Percentiles rank a stretch among this genome's conserved stretches.
These are phyloP conservation scores for Penicillium griseofulvum DNA, from an alignment of 2,329 filamentous ascomycete genomes.

Conservation along the genomic window DNA sequence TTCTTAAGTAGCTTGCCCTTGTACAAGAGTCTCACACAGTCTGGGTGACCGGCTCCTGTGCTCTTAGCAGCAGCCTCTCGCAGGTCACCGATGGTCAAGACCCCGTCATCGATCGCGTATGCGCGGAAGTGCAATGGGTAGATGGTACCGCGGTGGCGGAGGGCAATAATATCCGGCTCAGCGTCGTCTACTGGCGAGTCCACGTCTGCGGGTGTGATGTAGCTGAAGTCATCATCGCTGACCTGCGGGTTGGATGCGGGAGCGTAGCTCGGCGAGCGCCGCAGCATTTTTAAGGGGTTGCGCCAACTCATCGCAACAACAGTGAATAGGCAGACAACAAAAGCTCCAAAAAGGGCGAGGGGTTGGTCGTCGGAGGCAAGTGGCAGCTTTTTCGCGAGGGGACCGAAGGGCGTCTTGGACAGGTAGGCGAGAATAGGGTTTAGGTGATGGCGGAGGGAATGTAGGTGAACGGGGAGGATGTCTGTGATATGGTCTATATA, in stretches of 20 bases:
- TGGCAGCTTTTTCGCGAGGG: constrained; percentile 23
- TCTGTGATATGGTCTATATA: constrained; percentile 38
- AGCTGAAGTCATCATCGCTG: constrained; percentile 40
- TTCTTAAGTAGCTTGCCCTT: constrained; percentile 47
- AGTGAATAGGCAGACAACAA: constrained; percentile 30
- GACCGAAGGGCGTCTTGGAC: constrained; percentile 23
- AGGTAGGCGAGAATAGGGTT: constrained; percentile 24
- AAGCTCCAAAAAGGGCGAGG: constrained; percentile 24
- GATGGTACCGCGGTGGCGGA: constrained; percentile 43
- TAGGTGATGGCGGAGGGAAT: constrained; percentile 34
- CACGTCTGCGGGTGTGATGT: constrained; percentile 38
- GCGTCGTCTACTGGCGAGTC: constrained; percentile 30
- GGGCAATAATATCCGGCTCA: constrained; percentile 44
- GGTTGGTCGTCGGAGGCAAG: constrained; percentile 22
- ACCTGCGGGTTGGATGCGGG: constrained; percentile 33
- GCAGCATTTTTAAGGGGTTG: constrained; percentile 32
- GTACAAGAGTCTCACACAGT: constrained; percentile 46
- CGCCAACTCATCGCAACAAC: constrained; percentile 38
- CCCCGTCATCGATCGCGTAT: constrained; percentile 48
- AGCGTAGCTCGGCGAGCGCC: constrained; percentile 33
- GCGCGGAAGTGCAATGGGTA: constrained; percentile 47
- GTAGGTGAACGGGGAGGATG: constrained; percentile 31
- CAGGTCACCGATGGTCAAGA: constrained; percentile 43
- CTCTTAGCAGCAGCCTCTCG: constrained; percentile 40
- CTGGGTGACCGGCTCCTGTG: constrained; percentile 35